Percentiles rank a stretch among this genome's conserved stretches.
Conservation (phyloP, 768 basidiomycete species). For the Grammothele lineata region DNA sequence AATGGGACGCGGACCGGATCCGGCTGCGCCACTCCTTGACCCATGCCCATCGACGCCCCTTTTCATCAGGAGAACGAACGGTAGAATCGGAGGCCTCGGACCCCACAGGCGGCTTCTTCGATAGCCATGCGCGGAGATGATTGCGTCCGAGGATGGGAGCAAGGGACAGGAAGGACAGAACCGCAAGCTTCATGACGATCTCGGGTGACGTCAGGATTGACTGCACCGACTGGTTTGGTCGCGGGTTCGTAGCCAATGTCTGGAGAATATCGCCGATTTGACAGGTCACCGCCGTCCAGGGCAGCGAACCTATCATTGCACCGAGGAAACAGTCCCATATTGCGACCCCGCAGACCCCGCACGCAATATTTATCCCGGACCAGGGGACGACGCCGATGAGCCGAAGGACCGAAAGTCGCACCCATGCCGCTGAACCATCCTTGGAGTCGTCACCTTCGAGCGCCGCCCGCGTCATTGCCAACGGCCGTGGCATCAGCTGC, state of each 20-base stretch:
- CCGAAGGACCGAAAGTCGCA: constrained; percentile 81
- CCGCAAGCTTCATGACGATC: constrained; percentile 78
- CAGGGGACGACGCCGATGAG: constrained; percentile 93
- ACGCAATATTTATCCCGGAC: constrained; percentile 96
- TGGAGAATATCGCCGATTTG: constrained; percentile 87
- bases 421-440: constrained; percentile 51
- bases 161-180: constrained; percentile 79
- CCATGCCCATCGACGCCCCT: constrained; percentile 49
- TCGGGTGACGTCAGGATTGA: constrained; percentile 80
- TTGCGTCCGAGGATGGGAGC: constrained; percentile 82
- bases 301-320: constrained; percentile 77
- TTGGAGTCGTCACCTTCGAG: constrained; percentile 62
- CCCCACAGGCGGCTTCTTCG: constrained; percentile 19
- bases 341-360: constrained; percentile 84
- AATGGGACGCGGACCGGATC: constrained; percentile 51
- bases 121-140: constrained; percentile 54
- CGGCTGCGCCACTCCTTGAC: constrained; percentile 65
- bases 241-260: constrained; percentile 70
- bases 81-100: background rate
- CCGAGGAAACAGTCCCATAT: constrained; percentile 73
- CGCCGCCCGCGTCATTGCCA: constrained; percentile 80
- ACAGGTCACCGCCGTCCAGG: constrained; percentile 91
- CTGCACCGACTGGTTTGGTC: constrained; percentile 74
- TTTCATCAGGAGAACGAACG: constrained; percentile 42
- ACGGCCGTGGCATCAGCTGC: constrained; percentile 75